Evolutionary conservation across 768 basidiomycete species (phyloP).

Genomic region (Dendrothele bispora): DNA sequence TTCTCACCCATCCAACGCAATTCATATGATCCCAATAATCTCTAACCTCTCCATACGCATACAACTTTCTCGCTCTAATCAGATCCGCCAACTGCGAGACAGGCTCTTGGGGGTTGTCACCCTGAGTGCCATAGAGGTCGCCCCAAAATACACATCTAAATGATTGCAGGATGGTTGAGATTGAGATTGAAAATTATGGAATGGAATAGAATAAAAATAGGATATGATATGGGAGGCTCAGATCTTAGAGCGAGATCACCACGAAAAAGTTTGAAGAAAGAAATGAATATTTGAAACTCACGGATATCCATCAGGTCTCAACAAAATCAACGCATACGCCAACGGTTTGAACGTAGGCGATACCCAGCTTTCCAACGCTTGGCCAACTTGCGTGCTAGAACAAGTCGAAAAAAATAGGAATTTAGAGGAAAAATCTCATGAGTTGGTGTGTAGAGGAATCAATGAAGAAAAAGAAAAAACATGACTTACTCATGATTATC

Average conservation of each 20-base stretch:
- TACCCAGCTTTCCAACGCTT: conserved; percentile 61
- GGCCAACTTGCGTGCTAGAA: conserved; percentile 59
- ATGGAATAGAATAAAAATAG: neutral
- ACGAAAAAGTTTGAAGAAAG: no score
- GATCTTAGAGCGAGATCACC: no score
- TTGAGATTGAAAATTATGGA: neutral
- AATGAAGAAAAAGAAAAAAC: neutral
- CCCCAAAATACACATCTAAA: conserved; percentile 65
- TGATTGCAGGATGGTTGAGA: neutral
- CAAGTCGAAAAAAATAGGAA: neutral
- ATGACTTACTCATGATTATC: conserved; percentile 67
- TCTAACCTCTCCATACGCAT: conserved; percentile 44
- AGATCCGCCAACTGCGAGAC: conserved; percentile 21
- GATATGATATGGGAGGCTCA: no score
- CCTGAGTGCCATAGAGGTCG: conserved; percentile 51
- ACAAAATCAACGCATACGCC: conserved; percentile 57
- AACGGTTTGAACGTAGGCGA: conserved; percentile 52
- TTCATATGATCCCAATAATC: conserved; percentile 50
- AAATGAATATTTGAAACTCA: conserved; percentile 32
- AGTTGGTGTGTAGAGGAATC: neutral
- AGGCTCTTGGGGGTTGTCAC: conserved; percentile 35
- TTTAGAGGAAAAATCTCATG: conserved; percentile 17
- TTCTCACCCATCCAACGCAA: conserved; percentile 54
- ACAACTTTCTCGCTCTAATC: conserved; percentile 38
- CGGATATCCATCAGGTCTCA: conserved; percentile 55